Evolutionary conservation across 2,329 filamentous ascomycete species (phyloP).

Genomic region (Fusarium marasasianum): DNA sequence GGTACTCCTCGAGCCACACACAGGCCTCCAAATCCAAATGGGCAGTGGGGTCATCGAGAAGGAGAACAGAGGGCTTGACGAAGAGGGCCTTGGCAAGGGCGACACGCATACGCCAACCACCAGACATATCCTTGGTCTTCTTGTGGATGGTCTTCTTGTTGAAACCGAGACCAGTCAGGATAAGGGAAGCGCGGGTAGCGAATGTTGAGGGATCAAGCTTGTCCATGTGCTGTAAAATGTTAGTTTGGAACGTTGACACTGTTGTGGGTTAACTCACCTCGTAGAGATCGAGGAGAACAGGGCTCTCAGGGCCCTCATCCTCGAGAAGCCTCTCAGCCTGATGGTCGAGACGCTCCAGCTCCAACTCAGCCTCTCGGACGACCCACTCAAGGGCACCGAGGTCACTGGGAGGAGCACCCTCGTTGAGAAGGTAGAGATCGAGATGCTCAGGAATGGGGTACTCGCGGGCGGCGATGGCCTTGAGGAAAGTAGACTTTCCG

Average conservation of each 20-base stretch:
- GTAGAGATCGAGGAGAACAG: conserved; percentile 91
- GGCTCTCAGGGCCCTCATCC: conserved; percentile 89
- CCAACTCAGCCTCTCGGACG: conserved; percentile 90
- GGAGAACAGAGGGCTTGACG: conserved; percentile 93
- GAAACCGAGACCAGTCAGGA: conserved; percentile 98
- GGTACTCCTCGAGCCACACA: conserved; percentile 99
- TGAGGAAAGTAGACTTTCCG: conserved; percentile 97
- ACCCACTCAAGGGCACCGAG: conserved; percentile 97
- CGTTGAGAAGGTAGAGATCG: conserved; percentile 98
- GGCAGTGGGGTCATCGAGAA: conserved; percentile 97
- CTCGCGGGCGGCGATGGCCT: conserved; percentile 92
- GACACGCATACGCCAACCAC: conserved; percentile 99
- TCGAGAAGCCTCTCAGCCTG: conserved; percentile 91
- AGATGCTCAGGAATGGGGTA: conserved; percentile 95
- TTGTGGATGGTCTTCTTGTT: conserved; percentile 98
- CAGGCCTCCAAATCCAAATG: conserved; percentile 99
- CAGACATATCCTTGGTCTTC: conserved; percentile 99
- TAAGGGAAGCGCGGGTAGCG: conserved; percentile 92
- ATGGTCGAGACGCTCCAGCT: conserved; percentile 89
- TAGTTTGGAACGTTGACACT: conserved; percentile 22
- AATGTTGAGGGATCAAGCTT: conserved; percentile 99
- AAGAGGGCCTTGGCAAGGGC: conserved; percentile 97
- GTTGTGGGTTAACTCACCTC: conserved; percentile 71
- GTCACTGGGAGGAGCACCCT: conserved; percentile 90
- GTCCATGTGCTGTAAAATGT: conserved; percentile 81